Evolutionary conservation across 441 rosid species (phyloP).

Genomic region (Jatropha podagrica): DNA sequence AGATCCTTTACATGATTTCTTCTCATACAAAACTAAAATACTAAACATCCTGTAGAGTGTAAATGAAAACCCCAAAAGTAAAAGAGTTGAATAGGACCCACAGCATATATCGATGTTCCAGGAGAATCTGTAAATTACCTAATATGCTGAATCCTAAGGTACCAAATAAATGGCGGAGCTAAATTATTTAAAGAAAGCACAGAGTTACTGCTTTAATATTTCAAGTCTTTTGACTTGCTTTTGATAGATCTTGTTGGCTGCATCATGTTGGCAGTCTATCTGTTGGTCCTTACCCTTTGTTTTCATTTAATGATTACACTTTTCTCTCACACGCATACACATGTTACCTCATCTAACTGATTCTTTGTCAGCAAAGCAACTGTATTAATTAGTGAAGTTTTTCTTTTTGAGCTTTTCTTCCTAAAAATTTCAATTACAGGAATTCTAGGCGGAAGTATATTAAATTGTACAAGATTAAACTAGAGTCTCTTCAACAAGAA

Average conservation of each 20-base stretch:
- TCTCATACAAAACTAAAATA: background rate
- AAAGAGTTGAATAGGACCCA: background rate
- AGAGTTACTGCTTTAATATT: background rate
- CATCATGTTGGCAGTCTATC: background rate
- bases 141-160: background rate
- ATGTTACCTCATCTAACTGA: background rate
- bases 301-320: background rate
- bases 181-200: background rate
- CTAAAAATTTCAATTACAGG: conserved; percentile 42
- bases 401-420: background rate
- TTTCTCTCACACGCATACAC: too few species aligned
- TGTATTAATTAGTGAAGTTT: background rate
- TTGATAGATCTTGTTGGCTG: background rate
- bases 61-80: background rate
- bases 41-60: background rate
- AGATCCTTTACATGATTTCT: background rate
- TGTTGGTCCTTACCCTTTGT: background rate
- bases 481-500: conserved; percentile 70
- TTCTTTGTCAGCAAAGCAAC: background rate
- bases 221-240: background rate
- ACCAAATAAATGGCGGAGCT: background rate
- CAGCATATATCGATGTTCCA: too few species aligned
- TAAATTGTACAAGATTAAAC: conserved; percentile 71
- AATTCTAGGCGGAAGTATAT: conserved; percentile 71
- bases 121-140: background rate